phyloP scores from a whole-genome alignment of 345 rosid species.

The Gossypium ekmanianum region DNA sequence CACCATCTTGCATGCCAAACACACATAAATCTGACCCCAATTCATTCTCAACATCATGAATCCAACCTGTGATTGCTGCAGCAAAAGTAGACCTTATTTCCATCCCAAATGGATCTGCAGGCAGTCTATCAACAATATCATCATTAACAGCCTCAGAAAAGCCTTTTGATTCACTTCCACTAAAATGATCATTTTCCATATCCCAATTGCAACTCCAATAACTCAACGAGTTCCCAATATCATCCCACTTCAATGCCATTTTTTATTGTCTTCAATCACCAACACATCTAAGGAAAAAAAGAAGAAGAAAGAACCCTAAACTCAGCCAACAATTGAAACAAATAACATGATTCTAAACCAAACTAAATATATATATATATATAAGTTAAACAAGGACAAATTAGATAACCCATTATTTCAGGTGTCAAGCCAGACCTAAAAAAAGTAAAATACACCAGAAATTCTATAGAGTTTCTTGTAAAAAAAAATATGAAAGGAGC shows the following conservation, averaged over 20 bases:
- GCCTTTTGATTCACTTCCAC: conserved; percentile 18
- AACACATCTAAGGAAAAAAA: conserved; percentile 12
- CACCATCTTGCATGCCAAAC: conserved; percentile 8
- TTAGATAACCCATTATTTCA: conserved; percentile 6
- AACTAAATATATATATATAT: not conserved
- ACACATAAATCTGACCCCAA: conserved; percentile 9
- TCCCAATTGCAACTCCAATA: conserved; percentile 24
- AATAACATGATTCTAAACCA: not conserved
- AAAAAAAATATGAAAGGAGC: not conserved
- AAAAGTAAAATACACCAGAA: not conserved
- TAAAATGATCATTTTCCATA: conserved; percentile 10
- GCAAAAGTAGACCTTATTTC: conserved; percentile 20
- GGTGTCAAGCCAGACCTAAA: not conserved
- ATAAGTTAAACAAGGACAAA: not conserved
- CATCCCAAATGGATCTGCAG: conserved; percentile 23
- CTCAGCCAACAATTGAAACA: not conserved
- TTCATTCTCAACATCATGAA: conserved; percentile 18
- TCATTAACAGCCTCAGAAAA: conserved; percentile 18
- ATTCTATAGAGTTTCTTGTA: not conserved
- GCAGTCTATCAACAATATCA: conserved; percentile 19
- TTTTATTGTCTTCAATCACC: not conserved
- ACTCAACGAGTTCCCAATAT: conserved; percentile 8
- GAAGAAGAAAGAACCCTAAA: conserved; percentile 1
- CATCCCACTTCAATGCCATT: conserved; percentile 21
- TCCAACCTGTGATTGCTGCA: conserved; percentile 16